A percentile compares a stretch with the other conserved stretches of the same genome.
Evolutionary conservation across 2,329 filamentous ascomycete species (phyloP).

Genomic region (Scedosporium boydii): DNA sequence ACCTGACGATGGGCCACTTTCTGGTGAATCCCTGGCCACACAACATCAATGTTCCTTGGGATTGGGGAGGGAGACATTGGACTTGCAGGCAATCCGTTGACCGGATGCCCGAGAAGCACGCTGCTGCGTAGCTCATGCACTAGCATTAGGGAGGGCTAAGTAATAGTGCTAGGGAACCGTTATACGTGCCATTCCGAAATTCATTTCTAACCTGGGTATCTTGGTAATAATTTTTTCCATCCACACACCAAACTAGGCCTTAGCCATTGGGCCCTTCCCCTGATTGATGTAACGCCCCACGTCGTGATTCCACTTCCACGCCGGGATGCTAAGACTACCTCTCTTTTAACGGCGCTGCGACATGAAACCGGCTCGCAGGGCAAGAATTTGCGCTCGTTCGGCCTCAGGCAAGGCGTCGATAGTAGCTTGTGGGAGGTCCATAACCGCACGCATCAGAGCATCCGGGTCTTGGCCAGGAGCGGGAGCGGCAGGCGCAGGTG

Average conservation of each 20-base stretch:
- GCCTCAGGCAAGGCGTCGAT: constrained; percentile 71
- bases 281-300: background rate
- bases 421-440: constrained; percentile 69
- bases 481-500: constrained; percentile 22
- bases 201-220: background rate
- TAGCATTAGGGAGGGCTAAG: no score
- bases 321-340: background rate
- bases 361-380: constrained; percentile 57
- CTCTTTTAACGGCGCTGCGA: constrained; percentile 17
- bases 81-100: no score
- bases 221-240: background rate
- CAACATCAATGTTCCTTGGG: no score
- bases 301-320: background rate
- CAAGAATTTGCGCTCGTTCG: constrained; percentile 70
- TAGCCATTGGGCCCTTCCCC: background rate
- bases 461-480: constrained; percentile 49
- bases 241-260: background rate
- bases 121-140: no score
- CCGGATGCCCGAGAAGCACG: no score
- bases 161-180: background rate
- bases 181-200: background rate
- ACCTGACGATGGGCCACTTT: no score
- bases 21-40: no score
- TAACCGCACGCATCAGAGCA: constrained; percentile 68
- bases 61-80: no score